Evolutionary conservation across 2,329 filamentous ascomycete species (phyloP).

Genomic region (Pseudogymnoascus sp.): DNA sequence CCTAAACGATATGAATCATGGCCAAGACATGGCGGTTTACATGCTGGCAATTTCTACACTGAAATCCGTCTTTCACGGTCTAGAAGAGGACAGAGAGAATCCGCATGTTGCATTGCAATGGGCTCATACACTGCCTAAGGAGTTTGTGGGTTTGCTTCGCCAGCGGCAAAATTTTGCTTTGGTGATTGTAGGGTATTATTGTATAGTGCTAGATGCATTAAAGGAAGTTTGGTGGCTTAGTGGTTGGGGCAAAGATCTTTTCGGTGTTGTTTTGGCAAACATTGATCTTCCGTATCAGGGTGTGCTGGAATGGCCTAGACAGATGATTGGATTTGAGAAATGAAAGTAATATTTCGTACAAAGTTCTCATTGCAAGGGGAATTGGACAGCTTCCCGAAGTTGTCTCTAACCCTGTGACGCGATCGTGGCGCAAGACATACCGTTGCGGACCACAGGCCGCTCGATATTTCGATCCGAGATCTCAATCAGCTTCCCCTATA

Average conservation of each 20-base stretch:
- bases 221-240: constrained; percentile 14
- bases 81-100: constrained; percentile 3
- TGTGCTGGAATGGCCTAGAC: constrained; percentile 6
- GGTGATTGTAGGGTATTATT: constrained; percentile 14
- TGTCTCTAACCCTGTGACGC: not conserved
- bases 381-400: not conserved
- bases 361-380: not conserved
- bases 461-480: not conserved
- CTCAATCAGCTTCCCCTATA: constrained; percentile 9
- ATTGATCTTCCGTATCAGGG: constrained; percentile 6
- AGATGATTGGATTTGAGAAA: not conserved
- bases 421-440: not conserved
- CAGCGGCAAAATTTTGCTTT: constrained; percentile 12
- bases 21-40: constrained; percentile 4
- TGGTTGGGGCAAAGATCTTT: constrained; percentile 12
- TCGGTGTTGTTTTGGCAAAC: constrained; percentile 7
- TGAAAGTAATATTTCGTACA: not conserved
- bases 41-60: constrained; percentile 12
- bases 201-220: constrained; percentile 10
- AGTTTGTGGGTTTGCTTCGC: constrained; percentile 12
- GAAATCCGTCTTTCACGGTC: constrained; percentile 7
- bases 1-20: constrained; percentile 11
- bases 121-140: constrained; percentile 7
- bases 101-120: constrained; percentile 12
- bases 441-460: not conserved